phyloP scores from a whole-genome alignment of 2,329 filamentous ascomycete species.

The Pestalotiopsis sp. region DNA sequence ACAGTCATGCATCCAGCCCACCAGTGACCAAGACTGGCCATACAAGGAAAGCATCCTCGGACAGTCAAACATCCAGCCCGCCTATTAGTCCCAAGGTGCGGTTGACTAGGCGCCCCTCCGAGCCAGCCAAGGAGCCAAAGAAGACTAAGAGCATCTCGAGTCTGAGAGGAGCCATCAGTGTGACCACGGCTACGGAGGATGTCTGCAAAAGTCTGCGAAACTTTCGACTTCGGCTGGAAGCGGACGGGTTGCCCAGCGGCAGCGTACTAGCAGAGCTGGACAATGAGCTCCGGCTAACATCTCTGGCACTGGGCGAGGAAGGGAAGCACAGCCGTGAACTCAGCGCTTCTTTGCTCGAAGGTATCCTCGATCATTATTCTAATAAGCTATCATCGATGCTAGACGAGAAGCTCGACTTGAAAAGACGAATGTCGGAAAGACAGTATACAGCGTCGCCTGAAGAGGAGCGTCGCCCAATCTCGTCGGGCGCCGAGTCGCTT shows the following conservation, averaged over 20 bases:
- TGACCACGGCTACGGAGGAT: slow-evolving; percentile 68
- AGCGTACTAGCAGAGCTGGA: slow-evolving; percentile 66
- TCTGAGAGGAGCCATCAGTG: slow-evolving; percentile 54
- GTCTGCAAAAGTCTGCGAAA: slow-evolving; percentile 63
- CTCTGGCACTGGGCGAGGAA: slow-evolving; percentile 61
- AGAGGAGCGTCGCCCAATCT: slow-evolving; percentile 20
- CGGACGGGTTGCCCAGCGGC: slow-evolving; percentile 57
- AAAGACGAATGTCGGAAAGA: slow-evolving; percentile 30
- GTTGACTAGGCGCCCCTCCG: slow-evolving; percentile 55
- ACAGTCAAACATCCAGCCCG: slow-evolving; percentile 49
- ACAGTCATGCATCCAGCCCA: slow-evolving; percentile 40
- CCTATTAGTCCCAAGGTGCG: slow-evolving; percentile 53
- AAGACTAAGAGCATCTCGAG: slow-evolving; percentile 55
- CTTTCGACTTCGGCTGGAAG: slow-evolving; percentile 65
- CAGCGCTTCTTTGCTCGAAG: slow-evolving; percentile 62
- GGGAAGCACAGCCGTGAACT: slow-evolving; percentile 56
- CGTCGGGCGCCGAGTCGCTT: slow-evolving; percentile 26
- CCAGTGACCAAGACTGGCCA: slow-evolving; percentile 49
- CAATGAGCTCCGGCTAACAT: slow-evolving; percentile 65
- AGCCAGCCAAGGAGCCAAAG: slow-evolving; percentile 48
- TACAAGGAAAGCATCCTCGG: slow-evolving; percentile 49
- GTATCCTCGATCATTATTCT: slow-evolving; percentile 75
- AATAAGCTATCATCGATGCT: slow-evolving; percentile 72
- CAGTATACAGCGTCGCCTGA: slow-evolving; percentile 22
- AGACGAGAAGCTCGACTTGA: slow-evolving; percentile 69